Percentiles rank a stretch among this genome's conserved stretches.
Evolutionary conservation across 371 early-diverging fungal species (phyloP).

Genomic region (Circinella umbellata): DNA sequence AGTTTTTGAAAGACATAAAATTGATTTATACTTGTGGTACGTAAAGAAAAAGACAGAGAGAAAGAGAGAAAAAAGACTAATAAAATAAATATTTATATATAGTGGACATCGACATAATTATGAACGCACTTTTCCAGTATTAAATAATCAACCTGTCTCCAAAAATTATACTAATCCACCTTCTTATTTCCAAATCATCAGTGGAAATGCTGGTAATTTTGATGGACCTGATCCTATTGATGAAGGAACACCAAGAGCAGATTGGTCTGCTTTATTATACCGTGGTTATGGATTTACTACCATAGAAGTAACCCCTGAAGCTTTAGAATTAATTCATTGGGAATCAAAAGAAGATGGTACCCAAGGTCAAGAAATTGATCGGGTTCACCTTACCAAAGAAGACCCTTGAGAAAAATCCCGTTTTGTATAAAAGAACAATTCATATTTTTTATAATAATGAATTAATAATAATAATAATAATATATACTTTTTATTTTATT

Average conservation of each 20-base stretch:
- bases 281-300: conserved; percentile 35
- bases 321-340: conserved; percentile 31
- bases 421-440: too few relatives aligned
- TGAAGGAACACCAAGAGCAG: conserved; percentile 10
- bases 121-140: conserved; percentile 33
- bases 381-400: conserved; percentile 20
- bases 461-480: not conserved
- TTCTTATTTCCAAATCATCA: conserved; percentile 35
- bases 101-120: conserved; percentile 40
- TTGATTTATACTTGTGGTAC: conserved; percentile 40
- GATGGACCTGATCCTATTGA: conserved; percentile 29
- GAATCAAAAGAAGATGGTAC: conserved; percentile 22
- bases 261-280: conserved; percentile 31
- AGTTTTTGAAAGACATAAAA: conserved; percentile 28
- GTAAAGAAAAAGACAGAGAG: not conserved
- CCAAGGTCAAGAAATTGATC: conserved; percentile 19
- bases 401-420: not conserved
- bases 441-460: not conserved
- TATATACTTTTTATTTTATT: conserved; percentile 9
- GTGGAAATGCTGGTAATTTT: conserved; percentile 34
- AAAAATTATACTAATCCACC: conserved; percentile 27
- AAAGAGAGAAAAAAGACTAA: not conserved
- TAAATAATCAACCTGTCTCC: conserved; percentile 12
- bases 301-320: conserved; percentile 18
- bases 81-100: not conserved